These are phyloP conservation scores for Wickerhamiella slavikovae DNA, from an alignment of 805 yeast species.

Conservation along the genomic window DNA sequence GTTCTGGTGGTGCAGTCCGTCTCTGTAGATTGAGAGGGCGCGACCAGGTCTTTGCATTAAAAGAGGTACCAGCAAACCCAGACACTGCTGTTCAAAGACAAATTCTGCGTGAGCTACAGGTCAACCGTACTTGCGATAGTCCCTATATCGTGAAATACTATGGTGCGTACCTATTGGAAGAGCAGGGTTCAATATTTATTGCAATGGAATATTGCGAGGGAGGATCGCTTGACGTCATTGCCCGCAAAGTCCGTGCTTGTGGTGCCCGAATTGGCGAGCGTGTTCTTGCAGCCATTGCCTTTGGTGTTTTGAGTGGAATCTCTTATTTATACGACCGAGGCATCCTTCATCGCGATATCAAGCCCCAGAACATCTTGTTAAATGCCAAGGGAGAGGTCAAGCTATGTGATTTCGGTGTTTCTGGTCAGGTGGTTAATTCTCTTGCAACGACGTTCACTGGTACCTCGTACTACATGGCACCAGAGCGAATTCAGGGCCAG, in stretches of 20 bases:
- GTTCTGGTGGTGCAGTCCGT: constrained; percentile 79
- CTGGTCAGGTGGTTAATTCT: constrained; percentile 91
- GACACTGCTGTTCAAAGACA: constrained; percentile 79
- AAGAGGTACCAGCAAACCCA: constrained; percentile 50
- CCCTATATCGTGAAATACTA: constrained; percentile 79
- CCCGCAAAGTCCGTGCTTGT: constrained; percentile 46
- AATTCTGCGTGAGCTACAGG: constrained; percentile 75
- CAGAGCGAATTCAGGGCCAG: constrained; percentile 88
- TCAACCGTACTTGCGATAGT: constrained; percentile 62
- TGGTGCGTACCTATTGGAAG: constrained; percentile 72
- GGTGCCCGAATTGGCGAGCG: constrained; percentile 85
- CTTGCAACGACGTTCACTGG: constrained; percentile 94
- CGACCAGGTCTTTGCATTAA: constrained; percentile 57
- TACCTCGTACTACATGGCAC: constrained; percentile 96
- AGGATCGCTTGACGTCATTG: constrained; percentile 73
- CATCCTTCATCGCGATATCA: constrained; percentile 87
- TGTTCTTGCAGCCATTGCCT: constrained; percentile 78
- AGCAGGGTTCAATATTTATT: constrained; percentile 63
- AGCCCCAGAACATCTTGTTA: constrained; percentile 79
- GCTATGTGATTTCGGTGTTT: constrained; percentile 91
- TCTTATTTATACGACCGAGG: constrained; percentile 72
- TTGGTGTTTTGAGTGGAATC: constrained; percentile 63
- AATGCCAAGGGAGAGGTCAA: constrained; percentile 66
- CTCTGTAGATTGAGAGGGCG: constrained; percentile 48
- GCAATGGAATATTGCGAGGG: constrained; percentile 98